phyloP scores from a whole-genome alignment of 2,329 filamentous ascomycete species.

The Akanthomyces dipterigenus region DNA sequence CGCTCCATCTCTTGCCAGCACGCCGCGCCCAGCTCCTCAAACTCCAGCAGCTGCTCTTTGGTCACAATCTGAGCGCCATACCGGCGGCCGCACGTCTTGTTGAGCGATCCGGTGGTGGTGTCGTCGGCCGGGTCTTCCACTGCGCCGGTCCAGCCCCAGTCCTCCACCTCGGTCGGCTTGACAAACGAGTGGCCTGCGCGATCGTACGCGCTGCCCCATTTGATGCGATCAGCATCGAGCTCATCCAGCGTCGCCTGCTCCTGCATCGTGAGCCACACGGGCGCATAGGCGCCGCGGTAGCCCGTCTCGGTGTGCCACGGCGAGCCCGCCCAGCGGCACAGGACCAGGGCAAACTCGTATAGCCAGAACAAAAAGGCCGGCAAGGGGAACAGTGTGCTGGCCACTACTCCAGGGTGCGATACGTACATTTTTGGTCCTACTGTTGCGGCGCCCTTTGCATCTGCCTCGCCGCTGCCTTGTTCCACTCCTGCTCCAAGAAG shows the following conservation, averaged over 20 bases:
- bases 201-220: constrained; percentile 78
- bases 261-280: constrained; percentile 72
- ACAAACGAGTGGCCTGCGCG: constrained; percentile 51
- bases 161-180: constrained; percentile 74
- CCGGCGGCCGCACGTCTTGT: constrained; percentile 52
- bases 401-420: constrained; percentile 80
- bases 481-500: constrained; percentile 42
- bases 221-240: constrained; percentile 48
- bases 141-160: constrained; percentile 70
- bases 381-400: constrained; percentile 73
- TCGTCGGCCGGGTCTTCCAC: constrained; percentile 43
- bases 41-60: constrained; percentile 50
- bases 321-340: constrained; percentile 73
- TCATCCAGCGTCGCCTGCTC: constrained; percentile 55
- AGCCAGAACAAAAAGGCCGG: constrained; percentile 60
- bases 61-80: constrained; percentile 52
- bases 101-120: constrained; percentile 38
- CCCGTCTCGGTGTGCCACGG: constrained; percentile 79
- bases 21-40: constrained; percentile 53
- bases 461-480: constrained; percentile 15
- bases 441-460: constrained; percentile 13
- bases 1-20: constrained; percentile 68
- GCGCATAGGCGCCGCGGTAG: constrained; percentile 69
- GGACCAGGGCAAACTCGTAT: constrained; percentile 61
- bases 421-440: constrained; percentile 61